Conservation (phyloP, 495 filamentous ascomycete species). For the Annulohypoxylon moriforme region DNA sequence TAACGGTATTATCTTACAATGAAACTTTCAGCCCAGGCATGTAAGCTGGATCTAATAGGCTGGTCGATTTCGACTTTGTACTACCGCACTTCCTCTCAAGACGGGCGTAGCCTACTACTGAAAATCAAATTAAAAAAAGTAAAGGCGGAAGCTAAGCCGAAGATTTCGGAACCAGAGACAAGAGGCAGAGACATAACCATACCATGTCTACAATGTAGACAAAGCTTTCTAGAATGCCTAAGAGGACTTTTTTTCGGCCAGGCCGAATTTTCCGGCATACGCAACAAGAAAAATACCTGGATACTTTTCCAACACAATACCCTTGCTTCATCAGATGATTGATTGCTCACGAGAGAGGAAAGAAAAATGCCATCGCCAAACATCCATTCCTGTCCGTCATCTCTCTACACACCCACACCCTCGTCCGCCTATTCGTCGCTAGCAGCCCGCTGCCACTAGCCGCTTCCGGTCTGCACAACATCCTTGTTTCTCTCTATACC, state of each 20-base stretch:
- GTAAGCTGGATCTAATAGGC: constrained; percentile 19
- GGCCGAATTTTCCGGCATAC: constrained; percentile 16
- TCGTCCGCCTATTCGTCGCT: neutral
- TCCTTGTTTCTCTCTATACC: constrained; percentile 21
- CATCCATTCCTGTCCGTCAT: constrained; percentile 14
- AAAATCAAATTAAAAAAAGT: neutral
- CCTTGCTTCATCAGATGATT: constrained; percentile 28
- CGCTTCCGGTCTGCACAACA: constrained; percentile 39
- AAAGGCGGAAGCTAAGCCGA: constrained; percentile 10
- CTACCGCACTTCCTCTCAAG: constrained; percentile 15
- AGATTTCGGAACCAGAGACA: neutral
- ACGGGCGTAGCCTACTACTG: constrained; percentile 15
- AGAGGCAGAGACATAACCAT: neutral
- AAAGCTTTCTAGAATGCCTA: constrained; percentile 21
- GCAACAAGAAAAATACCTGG: constrained; percentile 9
- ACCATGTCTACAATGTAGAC: neutral
- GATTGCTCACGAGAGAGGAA: constrained; percentile 18
- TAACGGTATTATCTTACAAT: constrained; percentile 10
- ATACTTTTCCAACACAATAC: neutral
- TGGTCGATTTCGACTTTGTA: neutral
- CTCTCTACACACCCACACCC: constrained; percentile 1
- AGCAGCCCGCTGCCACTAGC: constrained; percentile 33
- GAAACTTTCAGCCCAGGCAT: constrained; percentile 11
- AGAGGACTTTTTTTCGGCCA: constrained; percentile 25
- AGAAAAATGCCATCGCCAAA: constrained; percentile 18